Percentiles rank a stretch among this genome's conserved stretches.
Conservation (phyloP, 805 yeast species). For the Candida pini region DNA sequence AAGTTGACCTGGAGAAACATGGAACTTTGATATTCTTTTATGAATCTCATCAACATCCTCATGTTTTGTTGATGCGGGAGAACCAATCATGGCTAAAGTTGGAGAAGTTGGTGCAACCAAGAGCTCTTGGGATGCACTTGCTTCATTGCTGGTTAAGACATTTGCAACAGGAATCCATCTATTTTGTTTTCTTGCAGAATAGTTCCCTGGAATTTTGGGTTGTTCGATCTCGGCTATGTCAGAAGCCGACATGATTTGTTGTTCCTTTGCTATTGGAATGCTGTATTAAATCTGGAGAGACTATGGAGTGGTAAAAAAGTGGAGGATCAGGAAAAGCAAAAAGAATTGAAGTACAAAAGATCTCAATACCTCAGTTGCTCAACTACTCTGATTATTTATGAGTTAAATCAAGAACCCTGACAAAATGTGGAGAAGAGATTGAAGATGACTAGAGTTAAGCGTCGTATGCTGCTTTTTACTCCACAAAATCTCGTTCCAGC, state of each 20-base stretch:
- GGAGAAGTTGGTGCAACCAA: constrained; percentile 10
- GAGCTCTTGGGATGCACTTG: constrained; percentile 7
- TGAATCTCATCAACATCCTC: constrained; percentile 59
- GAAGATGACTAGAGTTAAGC: too few relatives aligned
- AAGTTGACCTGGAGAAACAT: constrained; percentile 85
- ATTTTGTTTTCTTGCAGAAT: constrained; percentile 48
- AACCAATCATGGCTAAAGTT: constrained; percentile 6
- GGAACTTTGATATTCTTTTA: constrained; percentile 49
- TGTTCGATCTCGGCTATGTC: constrained; percentile 32
- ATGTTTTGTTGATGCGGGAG: neutral
- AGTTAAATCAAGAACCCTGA: too few relatives aligned
- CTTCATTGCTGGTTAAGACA: constrained; percentile 6
- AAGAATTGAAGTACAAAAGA: too few relatives aligned
- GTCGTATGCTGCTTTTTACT: too few relatives aligned
- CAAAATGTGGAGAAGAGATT: too few relatives aligned
- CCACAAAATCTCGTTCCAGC: too few relatives aligned
- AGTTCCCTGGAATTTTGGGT: constrained; percentile 43
- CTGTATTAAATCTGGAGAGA: too few relatives aligned
- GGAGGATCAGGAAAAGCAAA: neutral
- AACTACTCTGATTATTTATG: too few relatives aligned
- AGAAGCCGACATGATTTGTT: neutral
- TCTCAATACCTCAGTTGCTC: too few relatives aligned
- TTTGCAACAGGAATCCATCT: constrained; percentile 37
- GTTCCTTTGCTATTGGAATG: too few relatives aligned
- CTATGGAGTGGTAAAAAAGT: neutral